Evolutionary conservation across 805 yeast genomes (phyloP), one percentile per base, ranked within the genome.

Genomic region (Myxozyma udenii): DNA sequence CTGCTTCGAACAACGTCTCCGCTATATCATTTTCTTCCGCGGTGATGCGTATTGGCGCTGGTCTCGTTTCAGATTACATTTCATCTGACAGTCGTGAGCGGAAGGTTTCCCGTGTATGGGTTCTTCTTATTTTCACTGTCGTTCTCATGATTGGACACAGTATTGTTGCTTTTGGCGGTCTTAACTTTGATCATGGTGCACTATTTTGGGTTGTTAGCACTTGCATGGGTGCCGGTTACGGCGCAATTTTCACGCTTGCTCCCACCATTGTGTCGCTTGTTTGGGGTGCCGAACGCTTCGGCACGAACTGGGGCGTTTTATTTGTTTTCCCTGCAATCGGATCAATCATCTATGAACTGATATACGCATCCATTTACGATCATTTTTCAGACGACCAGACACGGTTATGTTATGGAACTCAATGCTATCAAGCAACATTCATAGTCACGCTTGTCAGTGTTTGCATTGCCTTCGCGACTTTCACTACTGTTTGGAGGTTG

Each of bases 281-380:
- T 2, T 93, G 96, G 89, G 97, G 97, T 0, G 77, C 85, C 21
- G 89, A 85, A 39, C 77, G 86, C 30, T 80, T 91, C 68, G 98
- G 97, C 0, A 85, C 95, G 1, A 85, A 91, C 1, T 91, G 96
- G 87, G 97, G 97, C 2, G 73, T 85, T 23, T 86, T 88, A 66
- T 84, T 88, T 78, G 75, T 86, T 32, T 93, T 95, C 0, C 95
- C 96, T 2, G 96, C 96, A 0, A 57, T 87, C 2, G 95, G 96
- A 1, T 74, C 91, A 1, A 72, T 85, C 3, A 55, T 78, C 2
- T 85, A 78, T 61, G 90, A 95, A 4, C 62, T 85, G 45, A 58
- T 82, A 11, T 89, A 84, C 65, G 96, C 95, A 1, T 62, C 68
- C 22, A 67, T 79, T 18, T 82, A 78, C 60, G 93, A 87, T 58